These are phyloP conservation scores for Aspergillus coremiiformis DNA, from an alignment of 495 filamentous ascomycete species.

Conservation along the genomic window DNA sequence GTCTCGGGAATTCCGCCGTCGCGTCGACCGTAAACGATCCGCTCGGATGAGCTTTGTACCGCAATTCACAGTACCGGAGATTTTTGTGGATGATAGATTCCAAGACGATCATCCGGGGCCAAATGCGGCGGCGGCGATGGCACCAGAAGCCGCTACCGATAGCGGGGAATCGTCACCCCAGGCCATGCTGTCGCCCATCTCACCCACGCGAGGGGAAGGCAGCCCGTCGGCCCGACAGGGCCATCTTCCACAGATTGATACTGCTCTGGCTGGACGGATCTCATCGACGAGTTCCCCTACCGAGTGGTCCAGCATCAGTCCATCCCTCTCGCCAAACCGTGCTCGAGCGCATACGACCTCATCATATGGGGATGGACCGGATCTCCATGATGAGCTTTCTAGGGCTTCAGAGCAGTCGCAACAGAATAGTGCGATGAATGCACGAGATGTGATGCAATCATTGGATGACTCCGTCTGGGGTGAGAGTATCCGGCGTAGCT, in stretches of 20 bases:
- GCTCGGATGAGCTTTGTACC: constrained; percentile 70
- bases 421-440: constrained; percentile 60
- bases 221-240: constrained; percentile 17
- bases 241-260: constrained; percentile 36
- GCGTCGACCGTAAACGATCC: constrained; percentile 56
- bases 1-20: constrained; percentile 70
- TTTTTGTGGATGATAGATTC: constrained; percentile 71
- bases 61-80: constrained; percentile 81
- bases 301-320: constrained; percentile 41
- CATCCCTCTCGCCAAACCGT: constrained; percentile 35
- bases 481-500: constrained; percentile 82
- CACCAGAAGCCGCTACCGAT: neutral
- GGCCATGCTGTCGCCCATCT: constrained; percentile 35
- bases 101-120: constrained; percentile 26
- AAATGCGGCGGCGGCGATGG: constrained; percentile 11
- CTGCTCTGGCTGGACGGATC: constrained; percentile 25
- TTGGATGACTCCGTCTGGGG: constrained; percentile 86
- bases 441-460: constrained; percentile 70
- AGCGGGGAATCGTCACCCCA: constrained; percentile 8
- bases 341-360: constrained; percentile 17
- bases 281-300: constrained; percentile 32
- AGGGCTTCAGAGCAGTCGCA: constrained; percentile 25
- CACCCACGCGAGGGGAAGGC: constrained; percentile 22
- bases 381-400: constrained; percentile 11
- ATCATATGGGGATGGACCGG: constrained; percentile 25